Evolutionary conservation across 352 stramenopile species (phyloP), one percentile per base, ranked within the genome.

Genomic region (Pythium rishiriense): DNA sequence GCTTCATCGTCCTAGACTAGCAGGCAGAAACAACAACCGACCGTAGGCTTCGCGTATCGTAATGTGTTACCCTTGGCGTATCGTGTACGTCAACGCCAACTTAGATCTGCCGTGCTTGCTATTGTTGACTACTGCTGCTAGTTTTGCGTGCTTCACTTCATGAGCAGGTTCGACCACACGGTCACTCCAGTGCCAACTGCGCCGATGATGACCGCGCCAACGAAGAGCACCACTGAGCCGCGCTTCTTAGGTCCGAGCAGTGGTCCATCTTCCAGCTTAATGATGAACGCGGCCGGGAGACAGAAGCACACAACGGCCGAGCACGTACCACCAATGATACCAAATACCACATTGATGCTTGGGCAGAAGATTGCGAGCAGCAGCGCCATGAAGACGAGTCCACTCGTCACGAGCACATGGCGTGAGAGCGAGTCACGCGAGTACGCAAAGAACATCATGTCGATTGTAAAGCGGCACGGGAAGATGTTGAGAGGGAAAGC

Each of bases 401-500:
- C 64, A 25, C 58, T 83, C 8, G 83, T 92, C 12, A 94, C 83
- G 2, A 70, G 66, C 11, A 91, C 74, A 69, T 92, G 85, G 45
- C 85, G 83, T n/a, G 64, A 43, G 33, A 63, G 59, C 58, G 85
- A 94, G 51, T 92, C 85, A 53, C 86, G 76, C 22, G 85, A 79
- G 61, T 85, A 73, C 1, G 85, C 82, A 48, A 94, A 94, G 64
- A 91, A 94, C 85, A 94, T 93, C 83, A 94, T 93, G 65, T 94
- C 83, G 62, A 94, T 84, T 6, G 80, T 93, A 60, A 94, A 94
- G 22, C 85, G 80, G 58, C 85, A 94, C 43, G 85, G 85, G 48
- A 94, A 94, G 51, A 94, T 94, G 69, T 94, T 94, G 62, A 94
- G 76, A 56, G 85, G 85, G 68, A 92, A 94, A 5, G 85, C 85